phyloP scores from a whole-genome alignment of 768 basidiomycete species.

The Atractiella rhizophila region DNA sequence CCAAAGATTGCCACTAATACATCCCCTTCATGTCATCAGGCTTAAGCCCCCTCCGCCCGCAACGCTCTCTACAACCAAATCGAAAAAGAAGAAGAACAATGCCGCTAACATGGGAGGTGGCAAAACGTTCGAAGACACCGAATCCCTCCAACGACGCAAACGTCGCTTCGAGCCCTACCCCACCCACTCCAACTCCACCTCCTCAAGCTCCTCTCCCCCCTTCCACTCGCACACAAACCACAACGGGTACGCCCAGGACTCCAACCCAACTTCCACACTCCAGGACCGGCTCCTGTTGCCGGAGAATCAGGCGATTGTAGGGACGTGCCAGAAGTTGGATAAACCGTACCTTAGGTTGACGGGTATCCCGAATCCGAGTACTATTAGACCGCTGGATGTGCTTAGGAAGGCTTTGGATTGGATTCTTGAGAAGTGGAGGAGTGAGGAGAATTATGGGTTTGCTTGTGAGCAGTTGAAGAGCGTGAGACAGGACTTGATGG shows the following conservation, averaged over 20 bases:
- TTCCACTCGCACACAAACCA: too few species aligned
- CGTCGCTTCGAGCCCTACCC: constrained; percentile 1
- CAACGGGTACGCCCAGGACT: too few species aligned
- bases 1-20: too few species aligned
- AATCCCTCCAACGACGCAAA: too few species aligned
- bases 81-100: too few species aligned
- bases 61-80: too few species aligned
- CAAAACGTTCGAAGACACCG: too few species aligned
- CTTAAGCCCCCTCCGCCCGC: too few species aligned
- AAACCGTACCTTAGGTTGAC: constrained; percentile 90
- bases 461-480: constrained; percentile 97
- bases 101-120: too few species aligned
- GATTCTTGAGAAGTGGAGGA: constrained; percentile 67
- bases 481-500: constrained; percentile 86
- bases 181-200: constrained; percentile 5
- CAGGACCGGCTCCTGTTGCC: constrained; percentile 18
- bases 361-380: constrained; percentile 75
- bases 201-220: too few species aligned
- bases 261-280: constrained; percentile 9
- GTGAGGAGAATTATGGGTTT: constrained; percentile 54
- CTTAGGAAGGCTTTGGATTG: constrained; percentile 61
- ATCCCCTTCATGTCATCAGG: too few species aligned
- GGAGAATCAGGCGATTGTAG: constrained; percentile 88
- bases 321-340: constrained; percentile 64
- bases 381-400: constrained; percentile 65